Evolutionary conservation across 202 grass and related monocot genomes (phyloP), one percentile per base, ranked within the genome.

Genomic region (Tripidium arundinaceum): DNA sequence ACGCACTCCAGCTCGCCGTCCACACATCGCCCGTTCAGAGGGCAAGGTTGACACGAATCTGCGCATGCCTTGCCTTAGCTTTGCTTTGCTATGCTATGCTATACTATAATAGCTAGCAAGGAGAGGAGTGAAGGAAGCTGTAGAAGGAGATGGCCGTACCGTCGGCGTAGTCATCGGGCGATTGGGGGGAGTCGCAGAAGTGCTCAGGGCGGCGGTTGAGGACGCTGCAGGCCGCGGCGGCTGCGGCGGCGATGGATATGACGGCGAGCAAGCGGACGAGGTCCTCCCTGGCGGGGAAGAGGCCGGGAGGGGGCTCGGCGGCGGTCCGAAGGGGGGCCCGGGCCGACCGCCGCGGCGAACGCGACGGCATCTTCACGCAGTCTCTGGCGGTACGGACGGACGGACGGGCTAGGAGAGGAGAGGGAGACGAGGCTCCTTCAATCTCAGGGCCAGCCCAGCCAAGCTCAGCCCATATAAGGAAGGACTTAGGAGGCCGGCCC

Each of bases 11-110:
- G 70, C 55, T 89, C 79, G 15, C 92, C 92, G 21, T 81, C 65
- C 13, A 75, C 65, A 27, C 94, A 98, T 38, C 72, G 72, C 7
- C 91, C 94, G 65, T 91, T 79, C 4, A 67, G 26, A 47, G 94
- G 94, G 70, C 94, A 97, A 74, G 87, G 94, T 61, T 90, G 73
- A 37, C 94, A 97, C 40, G 75, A 79, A 83, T 87, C 86, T 83
- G 83, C 31, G 50, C 47, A 29, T 46, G 60, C 12, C 61, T 21
- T 21, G 18, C 33, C 33, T 38, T 66, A 18, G 33, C 62, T 19
- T 31, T 65, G 15, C n/a, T n/a, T n/a, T n/a, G n/a, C n/a, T n/a
- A n/a, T n/a, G n/a, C n/a, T n/a, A n/a, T n/a, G n/a, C 38, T 40
- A 11, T 40, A 40, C 38, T 40, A 10, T 22, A 75, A 11, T 40